Base-by-base conservation (phyloP, 2,329 filamentous ascomycete species). In the Xenosphaeropsis pyriputrescens region DNA sequence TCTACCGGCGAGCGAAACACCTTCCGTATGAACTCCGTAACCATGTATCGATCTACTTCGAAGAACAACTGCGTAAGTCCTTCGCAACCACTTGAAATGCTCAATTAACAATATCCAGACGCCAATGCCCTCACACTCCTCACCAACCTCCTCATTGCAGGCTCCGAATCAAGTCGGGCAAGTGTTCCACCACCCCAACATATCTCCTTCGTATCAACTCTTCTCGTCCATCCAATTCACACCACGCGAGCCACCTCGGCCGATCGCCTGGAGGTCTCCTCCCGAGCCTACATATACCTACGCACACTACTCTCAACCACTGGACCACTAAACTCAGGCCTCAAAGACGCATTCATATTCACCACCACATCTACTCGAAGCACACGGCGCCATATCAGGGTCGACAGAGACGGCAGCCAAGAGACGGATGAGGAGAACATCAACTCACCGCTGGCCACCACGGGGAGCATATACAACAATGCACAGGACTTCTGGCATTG, bases 401-500 rank as follows among this genome's bases (percentile, higher is more conserved):
- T 37, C 47, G 51, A 14, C 42, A 50, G 38, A 43, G 54, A 47
- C 32, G 18, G 32, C 22, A 57, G 62, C 38, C 58, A 54, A 18
- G 61, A 64, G 6, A 57, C 62, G 9, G 67, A 72, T 2, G 63
- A 64, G 1, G 69, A 70, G 34, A 59, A 62, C 8, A 59, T 86
- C 29, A 62, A 65, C 32, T 67, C 72, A 6, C 64, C 67, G 8
- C 64, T 85, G 40, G 77, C 79, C 2, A 70, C 72, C 36, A 62
- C 69, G 12, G 67, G 75, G 32, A 79, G 80, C 19, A 45, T 95
- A 2, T 94, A 83, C 74, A 63, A 62, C 13, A 70, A 73, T n/a
- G 83, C 80, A 1, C 76, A 83, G 43, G 85, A 93, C 52, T 93
- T 96, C 50, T 98, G 91, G 85, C 72, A 77, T 32, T 72, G 84